Percentiles rank a stretch among this genome's conserved stretches.
phyloP scores from a whole-genome alignment of 1,139 yeast genomes.

The Debaryomyces coudertii region DNA sequence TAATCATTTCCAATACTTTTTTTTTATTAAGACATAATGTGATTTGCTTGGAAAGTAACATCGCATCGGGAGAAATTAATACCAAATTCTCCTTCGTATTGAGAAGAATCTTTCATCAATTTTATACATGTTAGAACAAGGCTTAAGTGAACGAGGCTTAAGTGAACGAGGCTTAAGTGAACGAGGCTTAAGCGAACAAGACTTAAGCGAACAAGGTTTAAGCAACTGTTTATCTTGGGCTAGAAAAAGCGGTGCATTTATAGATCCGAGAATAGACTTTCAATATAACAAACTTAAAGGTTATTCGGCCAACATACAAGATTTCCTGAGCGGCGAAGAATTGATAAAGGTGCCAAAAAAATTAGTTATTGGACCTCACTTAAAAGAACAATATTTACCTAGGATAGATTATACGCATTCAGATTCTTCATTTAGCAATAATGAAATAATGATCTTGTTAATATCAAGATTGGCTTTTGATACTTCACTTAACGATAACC shows the following conservation, averaged over 20 bases:
- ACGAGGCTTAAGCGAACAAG: no score
- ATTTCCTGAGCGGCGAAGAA: slow-evolving; percentile 1
- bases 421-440: slow-evolving; percentile 10
- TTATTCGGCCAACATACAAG: slow-evolving; percentile 8
- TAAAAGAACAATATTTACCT: slow-evolving; percentile 8
- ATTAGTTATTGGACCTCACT: slow-evolving; percentile 12
- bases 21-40: background rate
- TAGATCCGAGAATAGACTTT: slow-evolving; percentile 12
- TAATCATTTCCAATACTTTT: slow-evolving; percentile 1
- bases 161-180: no score
- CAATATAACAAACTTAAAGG: slow-evolving; percentile 8
- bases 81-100: background rate
- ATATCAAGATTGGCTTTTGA: slow-evolving; percentile 14
- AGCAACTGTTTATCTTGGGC: slow-evolving; percentile 13
- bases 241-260: slow-evolving; percentile 9
- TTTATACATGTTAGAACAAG: slow-evolving; percentile 1
- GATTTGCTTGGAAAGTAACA: background rate
- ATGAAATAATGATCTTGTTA: slow-evolving; percentile 12
- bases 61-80: background rate
- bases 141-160: background rate
- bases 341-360: slow-evolving; percentile 12
- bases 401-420: background rate
- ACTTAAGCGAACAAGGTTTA: no score
- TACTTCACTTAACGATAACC: background rate
- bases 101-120: background rate